Conservation (phyloP, 108 stramenopile species). For the Discostella pseudostelligera region DNA sequence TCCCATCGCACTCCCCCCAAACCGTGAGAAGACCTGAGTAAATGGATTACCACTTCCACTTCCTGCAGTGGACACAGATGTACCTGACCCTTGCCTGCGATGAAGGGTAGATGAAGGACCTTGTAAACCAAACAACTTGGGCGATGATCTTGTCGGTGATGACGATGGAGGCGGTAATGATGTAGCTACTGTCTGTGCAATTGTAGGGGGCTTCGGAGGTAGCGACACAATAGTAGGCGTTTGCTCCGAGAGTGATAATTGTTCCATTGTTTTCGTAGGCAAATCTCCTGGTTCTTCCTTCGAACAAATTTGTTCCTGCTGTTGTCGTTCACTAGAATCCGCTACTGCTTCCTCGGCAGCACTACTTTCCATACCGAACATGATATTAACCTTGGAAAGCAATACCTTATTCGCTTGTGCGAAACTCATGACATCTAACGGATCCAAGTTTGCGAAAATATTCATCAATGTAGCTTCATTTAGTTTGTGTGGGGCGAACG, state of each 20-base stretch:
- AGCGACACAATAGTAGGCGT: conserved; percentile 22
- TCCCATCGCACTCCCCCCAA: conserved; percentile 1
- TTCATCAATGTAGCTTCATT: conserved; percentile 61
- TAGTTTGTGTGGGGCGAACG: conserved; percentile 28
- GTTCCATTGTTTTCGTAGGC: neutral
- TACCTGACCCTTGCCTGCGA: conserved; percentile 14
- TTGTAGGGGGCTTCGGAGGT: conserved; percentile 5
- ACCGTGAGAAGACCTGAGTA: conserved; percentile 19
- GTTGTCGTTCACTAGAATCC: neutral
- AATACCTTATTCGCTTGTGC: conserved; percentile 73
- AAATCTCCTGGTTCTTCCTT: too few relatives aligned
- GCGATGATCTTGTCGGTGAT: conserved; percentile 30
- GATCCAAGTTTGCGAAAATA: conserved; percentile 71
- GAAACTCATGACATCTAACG: conserved; percentile 72
- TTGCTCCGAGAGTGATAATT: conserved; percentile 6
- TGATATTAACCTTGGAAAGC: conserved; percentile 67
- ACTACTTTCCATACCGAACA: conserved; percentile 66
- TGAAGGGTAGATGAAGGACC: conserved; percentile 28
- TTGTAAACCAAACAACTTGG: conserved; percentile 25
- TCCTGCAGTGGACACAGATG: conserved; percentile 15
- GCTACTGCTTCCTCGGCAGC: neutral
- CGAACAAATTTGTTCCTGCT: neutral
- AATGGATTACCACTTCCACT: conserved; percentile 18
- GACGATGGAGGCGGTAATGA: conserved; percentile 16
- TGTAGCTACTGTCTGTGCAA: conserved; percentile 13